phyloP scores from a whole-genome alignment of 352 stramenopile species.

The Phytophthora cajani region DNA sequence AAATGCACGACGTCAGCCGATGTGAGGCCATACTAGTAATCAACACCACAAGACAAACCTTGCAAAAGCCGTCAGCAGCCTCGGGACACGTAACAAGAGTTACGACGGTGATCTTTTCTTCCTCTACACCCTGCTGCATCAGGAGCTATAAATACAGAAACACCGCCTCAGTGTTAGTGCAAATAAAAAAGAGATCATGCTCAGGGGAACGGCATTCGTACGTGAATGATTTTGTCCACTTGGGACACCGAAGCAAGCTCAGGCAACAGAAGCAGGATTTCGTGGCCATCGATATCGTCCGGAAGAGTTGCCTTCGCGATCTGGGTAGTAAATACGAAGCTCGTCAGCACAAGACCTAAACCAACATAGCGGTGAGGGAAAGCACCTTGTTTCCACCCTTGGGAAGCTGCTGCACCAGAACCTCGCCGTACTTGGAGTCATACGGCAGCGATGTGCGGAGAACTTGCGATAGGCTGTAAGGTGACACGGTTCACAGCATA shows the following conservation, averaged over 20 bases:
- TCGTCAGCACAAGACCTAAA: slow-evolving; percentile 5
- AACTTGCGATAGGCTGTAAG: slow-evolving; percentile 53
- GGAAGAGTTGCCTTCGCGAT: slow-evolving; percentile 64
- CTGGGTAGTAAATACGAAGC: slow-evolving; percentile 9
- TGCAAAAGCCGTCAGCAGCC: slow-evolving; percentile 81
- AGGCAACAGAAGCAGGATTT: slow-evolving; percentile 75
- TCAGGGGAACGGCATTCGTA: slow-evolving; percentile 28
- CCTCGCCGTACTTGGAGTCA: slow-evolving; percentile 64
- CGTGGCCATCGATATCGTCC: slow-evolving; percentile 66
- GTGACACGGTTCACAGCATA: background rate
- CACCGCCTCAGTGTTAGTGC: slow-evolving; percentile 4
- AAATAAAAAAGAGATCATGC: background rate
- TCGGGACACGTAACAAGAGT: slow-evolving; percentile 83
- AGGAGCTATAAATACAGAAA: slow-evolving; percentile 51
- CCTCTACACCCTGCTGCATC: slow-evolving; percentile 70
- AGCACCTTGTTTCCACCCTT: slow-evolving; percentile 58
- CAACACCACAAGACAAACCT: slow-evolving; percentile 38
- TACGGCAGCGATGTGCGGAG: slow-evolving; percentile 68
- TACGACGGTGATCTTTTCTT: slow-evolving; percentile 84
- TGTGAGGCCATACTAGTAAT: background rate
- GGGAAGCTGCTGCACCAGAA: slow-evolving; percentile 56
- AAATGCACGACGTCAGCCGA: background rate
- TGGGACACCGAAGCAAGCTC: slow-evolving; percentile 71
- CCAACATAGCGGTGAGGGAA: background rate
- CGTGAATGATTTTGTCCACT: slow-evolving; percentile 77